Evolutionary conservation across 306 rosid species (phyloP), one percentile per base, ranked within the genome.

Genomic region (Fagus sylvatica): DNA sequence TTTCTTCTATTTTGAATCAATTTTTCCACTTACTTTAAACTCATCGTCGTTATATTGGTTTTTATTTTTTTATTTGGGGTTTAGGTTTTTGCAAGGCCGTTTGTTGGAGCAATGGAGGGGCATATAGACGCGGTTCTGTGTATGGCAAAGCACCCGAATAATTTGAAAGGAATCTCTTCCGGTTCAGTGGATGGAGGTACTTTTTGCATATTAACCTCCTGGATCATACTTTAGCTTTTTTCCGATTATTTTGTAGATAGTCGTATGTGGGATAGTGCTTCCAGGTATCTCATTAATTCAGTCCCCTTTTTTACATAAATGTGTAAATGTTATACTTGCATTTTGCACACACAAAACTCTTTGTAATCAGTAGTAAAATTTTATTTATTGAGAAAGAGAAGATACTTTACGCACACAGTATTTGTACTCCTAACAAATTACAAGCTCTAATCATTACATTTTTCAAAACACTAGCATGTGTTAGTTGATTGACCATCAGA

Each of bases 111-210:
- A 48, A 87, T 95, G 98, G 99, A 95, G 74, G 97, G 98, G 57
- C 99, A 95, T 88, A 4, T 83, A 6, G 99, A 95, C n/a, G 85
- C 97, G 2, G 40, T 95, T 79, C 91, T 97, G 0, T 91, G 91
- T 81, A 93, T 93, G 99, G 85, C 94, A 0, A 95, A 91, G 89
- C 88, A 95, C 74, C 93, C 90, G 4, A 89, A 82, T 88, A 93
- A 91, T 82, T 86, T 95, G 98, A 90, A 80, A 81, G 88, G 90
- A 68, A 74, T 95, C 57, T 95, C 93, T 79, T 91, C 99, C 1
- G 98, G 98, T 71, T 89, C 99, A 15, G 87, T 91, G 96, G 99
- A 95, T 88, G 99, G 99, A 87, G 98, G 99, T 95, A 88, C 74
- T 79, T 83, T 74, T 17, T 36, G 5, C 10, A 33, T 22, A 22